Conservation (phyloP, 495 filamentous ascomycete species). For the Neurospora sp. region DNA sequence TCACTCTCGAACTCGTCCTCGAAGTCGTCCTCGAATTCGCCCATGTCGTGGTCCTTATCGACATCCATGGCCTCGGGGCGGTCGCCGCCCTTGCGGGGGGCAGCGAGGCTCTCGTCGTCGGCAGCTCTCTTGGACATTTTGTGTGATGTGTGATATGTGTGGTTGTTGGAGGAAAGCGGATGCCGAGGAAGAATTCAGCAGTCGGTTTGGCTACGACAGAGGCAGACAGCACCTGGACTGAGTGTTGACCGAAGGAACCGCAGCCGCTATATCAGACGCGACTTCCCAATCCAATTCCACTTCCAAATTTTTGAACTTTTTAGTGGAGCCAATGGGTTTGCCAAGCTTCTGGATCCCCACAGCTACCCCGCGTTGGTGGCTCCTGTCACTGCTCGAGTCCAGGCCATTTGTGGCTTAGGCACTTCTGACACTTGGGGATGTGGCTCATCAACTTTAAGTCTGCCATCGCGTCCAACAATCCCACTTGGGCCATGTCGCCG, state of each 20-base stretch:
- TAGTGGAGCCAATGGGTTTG: constrained; percentile 9
- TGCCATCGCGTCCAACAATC: background rate
- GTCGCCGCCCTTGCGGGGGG: constrained; percentile 58
- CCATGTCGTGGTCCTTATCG: constrained; percentile 55
- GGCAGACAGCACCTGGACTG: background rate
- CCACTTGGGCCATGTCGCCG: background rate
- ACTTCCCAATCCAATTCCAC: background rate
- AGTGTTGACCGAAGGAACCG: background rate
- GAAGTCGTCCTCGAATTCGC: constrained; percentile 91
- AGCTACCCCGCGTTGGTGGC: background rate
- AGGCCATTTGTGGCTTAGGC: background rate
- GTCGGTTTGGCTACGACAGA: background rate
- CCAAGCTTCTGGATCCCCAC: background rate
- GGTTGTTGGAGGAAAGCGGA: background rate
- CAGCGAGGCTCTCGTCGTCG: constrained; percentile 39
- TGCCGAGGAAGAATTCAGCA: background rate
- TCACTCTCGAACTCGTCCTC: constrained; percentile 97
- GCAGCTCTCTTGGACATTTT: constrained; percentile 66
- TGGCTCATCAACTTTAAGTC: background rate
- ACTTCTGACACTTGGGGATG: background rate
- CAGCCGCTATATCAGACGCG: background rate
- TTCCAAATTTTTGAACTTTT: constrained; percentile 17
- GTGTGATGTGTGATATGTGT: background rate
- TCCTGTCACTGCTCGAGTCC: background rate
- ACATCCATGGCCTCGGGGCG: constrained; percentile 48